Percentiles rank a stretch among this genome's conserved stretches.
phyloP scores from a whole-genome alignment of 2,329 filamentous ascomycete genomes.

The Sporothrix brasiliensis region DNA sequence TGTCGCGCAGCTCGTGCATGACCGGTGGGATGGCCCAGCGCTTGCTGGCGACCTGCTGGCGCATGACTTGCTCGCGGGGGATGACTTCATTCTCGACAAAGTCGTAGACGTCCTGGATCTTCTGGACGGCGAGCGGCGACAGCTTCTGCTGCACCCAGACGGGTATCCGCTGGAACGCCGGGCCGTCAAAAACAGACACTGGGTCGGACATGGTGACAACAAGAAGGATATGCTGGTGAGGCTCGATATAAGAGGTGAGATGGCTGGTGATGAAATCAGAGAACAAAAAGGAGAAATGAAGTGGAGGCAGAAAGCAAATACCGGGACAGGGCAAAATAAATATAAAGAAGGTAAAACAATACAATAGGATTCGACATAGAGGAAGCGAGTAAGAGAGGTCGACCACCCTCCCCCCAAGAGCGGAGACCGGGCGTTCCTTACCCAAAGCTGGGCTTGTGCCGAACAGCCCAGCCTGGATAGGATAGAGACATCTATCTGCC shows the following conservation, averaged over 20 bases:
- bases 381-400: background rate
- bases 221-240: background rate
- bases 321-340: conserved; percentile 5
- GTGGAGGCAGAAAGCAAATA: background rate
- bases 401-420: background rate
- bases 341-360: background rate
- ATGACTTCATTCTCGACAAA: conserved; percentile 51
- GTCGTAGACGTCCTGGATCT: conserved; percentile 45
- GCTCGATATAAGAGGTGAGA: background rate
- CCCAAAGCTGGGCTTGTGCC: conserved; percentile 16
- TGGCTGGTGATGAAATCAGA: background rate
- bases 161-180: conserved; percentile 72
- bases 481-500: background rate
- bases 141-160: conserved; percentile 66
- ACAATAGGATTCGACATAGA: background rate
- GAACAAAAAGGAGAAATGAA: background rate
- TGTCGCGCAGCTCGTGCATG: conserved; percentile 48
- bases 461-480: background rate
- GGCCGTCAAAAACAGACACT: conserved; percentile 77
- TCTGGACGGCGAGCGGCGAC: conserved; percentile 38
- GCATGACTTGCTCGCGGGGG: conserved; percentile 69
- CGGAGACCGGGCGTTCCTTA: conserved; percentile 3
- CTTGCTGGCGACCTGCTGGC: conserved; percentile 86
- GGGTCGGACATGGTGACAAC: conserved; percentile 52
- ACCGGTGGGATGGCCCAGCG: conserved; percentile 58